phyloP scores from a whole-genome alignment of 371 early-diverging fungal species.

The Coemansia sp. region DNA sequence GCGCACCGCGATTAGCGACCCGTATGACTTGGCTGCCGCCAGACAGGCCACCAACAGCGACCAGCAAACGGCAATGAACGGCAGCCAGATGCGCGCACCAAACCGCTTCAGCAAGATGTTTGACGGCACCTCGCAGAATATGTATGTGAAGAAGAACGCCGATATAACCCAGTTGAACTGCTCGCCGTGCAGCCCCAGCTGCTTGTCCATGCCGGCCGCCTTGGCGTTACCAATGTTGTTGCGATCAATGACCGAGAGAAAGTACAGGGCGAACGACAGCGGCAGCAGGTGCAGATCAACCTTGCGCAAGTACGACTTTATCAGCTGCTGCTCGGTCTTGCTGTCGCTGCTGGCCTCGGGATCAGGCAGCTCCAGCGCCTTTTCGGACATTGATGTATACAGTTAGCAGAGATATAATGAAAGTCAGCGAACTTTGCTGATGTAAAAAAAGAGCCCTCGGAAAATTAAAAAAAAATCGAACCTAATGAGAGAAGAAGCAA shows the following conservation, averaged over 20 bases:
- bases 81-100: conserved; percentile 70
- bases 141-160: conserved; percentile 54
- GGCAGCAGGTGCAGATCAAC: conserved; percentile 69
- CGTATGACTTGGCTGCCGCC: conserved; percentile 52
- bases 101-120: conserved; percentile 62
- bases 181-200: conserved; percentile 37
- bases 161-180: conserved; percentile 56
- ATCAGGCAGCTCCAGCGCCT: neutral
- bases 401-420: neutral
- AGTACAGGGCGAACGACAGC: conserved; percentile 34
- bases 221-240: conserved; percentile 57
- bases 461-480: no score
- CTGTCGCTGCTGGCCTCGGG: neutral
- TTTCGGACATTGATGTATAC: neutral
- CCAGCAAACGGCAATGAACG: conserved; percentile 67
- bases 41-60: conserved; percentile 53
- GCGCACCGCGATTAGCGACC: conserved; percentile 48
- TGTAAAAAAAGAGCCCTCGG: no score
- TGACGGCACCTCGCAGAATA: conserved; percentile 66
- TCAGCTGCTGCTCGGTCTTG: conserved; percentile 11
- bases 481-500: no score
- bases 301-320: conserved; percentile 54
- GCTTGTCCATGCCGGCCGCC: conserved; percentile 50
- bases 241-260: conserved; percentile 45
- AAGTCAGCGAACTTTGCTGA: neutral